Evolutionary conservation across 1,139 yeast genomes (phyloP), one percentile per base, ranked within the genome.

Genomic region (Hanseniaspora uvarum): DNA sequence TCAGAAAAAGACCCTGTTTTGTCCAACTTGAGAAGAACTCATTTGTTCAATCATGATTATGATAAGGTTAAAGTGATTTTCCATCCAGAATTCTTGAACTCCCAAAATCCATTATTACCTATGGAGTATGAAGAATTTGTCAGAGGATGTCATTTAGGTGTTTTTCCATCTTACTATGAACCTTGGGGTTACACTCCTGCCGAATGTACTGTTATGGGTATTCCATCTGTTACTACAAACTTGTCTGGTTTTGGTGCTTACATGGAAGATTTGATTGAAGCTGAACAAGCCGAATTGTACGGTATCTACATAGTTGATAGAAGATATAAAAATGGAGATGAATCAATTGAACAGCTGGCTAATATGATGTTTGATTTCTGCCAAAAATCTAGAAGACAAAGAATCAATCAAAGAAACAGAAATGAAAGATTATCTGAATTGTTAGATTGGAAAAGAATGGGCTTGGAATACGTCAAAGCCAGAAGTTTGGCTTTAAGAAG

Each of bases 111-210:
- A 51, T 85, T 92, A 59, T 75, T 92, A 64, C 85, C 96, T 16
- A 74, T 92, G 58, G 98, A 92, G 69, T 92, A 92, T 67, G 98
- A 92, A 65, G 98, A 92, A 68, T 92, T 92, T 70, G 98, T 92
- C 38, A 80, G 98, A 63, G 98, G 98, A 58, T 89, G 97, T 69
- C 97, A 92, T 70, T 74, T 92, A 72, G 98, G 98, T 68, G 95
- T 92, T 52, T 92, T 92, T 82, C 98, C 98, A 52, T 87, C 96
- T 0, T 92, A 92, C 71, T 92, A 92, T 66, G 98, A 92, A 70
- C 98, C 98, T 6, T 92, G 98, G 98, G 98, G 98, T 37, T 92
- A 92, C 70, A 92, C 98, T 5, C 98, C 98, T 11, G 97, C 97
- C 11, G 98, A 92, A 68, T 92, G 98, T 74, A 92, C 98, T 0